These are phyloP conservation scores for Macrolepiota fuliginosa DNA, from an alignment of 768 basidiomycete species.

Conservation along the genomic window DNA sequence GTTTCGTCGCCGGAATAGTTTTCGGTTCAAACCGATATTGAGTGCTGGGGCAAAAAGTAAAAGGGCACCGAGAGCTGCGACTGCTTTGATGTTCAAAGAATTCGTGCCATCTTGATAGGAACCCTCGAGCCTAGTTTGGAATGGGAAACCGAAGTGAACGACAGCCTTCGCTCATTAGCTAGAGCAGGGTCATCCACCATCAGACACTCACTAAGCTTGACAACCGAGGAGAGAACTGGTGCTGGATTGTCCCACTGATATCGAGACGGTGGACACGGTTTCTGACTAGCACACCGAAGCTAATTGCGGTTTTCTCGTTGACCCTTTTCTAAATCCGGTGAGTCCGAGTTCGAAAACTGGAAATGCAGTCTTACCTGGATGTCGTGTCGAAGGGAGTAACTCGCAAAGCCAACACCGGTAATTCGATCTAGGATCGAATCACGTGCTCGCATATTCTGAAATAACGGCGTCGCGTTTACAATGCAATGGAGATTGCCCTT, in stretches of 20 bases:
- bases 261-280: slow-evolving; percentile 30
- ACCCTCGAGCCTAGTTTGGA: slow-evolving; percentile 37
- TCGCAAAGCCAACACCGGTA: background rate
- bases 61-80: slow-evolving; percentile 31
- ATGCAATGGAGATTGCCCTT: slow-evolving; percentile 43
- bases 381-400: slow-evolving; percentile 12
- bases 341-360: background rate
- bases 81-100: slow-evolving; percentile 35
- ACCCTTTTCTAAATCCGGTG: slow-evolving; percentile 40
- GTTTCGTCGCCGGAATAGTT: slow-evolving; percentile 44
- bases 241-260: slow-evolving; percentile 67
- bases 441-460: slow-evolving; percentile 1
- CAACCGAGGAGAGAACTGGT: slow-evolving; percentile 72
- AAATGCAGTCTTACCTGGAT: slow-evolving; percentile 9
- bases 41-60: slow-evolving; percentile 33
- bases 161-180: slow-evolving; percentile 29
- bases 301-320: slow-evolving; percentile 40
- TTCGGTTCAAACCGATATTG: slow-evolving; percentile 41
- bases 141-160: slow-evolving; percentile 38
- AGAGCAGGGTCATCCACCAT: background rate
- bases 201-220: slow-evolving; percentile 38
- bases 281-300: slow-evolving; percentile 28
- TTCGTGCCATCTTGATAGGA: slow-evolving; percentile 52
- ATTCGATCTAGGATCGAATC: background rate
- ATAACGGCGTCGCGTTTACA: slow-evolving; percentile 41